Base-by-base conservation (phyloP, 2,329 filamentous ascomycete species). In the Alternaria tenuissima region DNA sequence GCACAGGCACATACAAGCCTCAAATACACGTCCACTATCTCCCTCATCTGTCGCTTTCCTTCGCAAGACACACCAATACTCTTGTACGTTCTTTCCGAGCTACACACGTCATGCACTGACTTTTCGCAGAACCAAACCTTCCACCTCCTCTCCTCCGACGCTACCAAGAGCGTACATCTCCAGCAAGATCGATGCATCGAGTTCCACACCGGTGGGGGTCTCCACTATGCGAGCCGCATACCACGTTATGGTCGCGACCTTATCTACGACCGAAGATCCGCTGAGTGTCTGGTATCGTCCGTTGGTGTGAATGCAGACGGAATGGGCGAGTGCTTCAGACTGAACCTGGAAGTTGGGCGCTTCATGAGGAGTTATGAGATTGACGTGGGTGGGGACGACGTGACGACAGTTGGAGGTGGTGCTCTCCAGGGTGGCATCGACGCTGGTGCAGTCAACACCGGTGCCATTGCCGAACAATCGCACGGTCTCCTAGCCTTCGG, bases 1-100 rank as follows among this genome's bases (percentile, higher is more conserved):
- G 67, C 32, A 72, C 69, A 5, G 68, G 68, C 63, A 71, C 68
- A 6, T 72, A 72, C 64, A 71, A 70, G 74, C 89, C 91, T 1
- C 92, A 96, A 78, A 96, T 98, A 60, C 95, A 98, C 76, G 91
- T 92, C n/a, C 96, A 99, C 80, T 93, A 96, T 76, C 87, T 98
- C 6, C 91, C 94, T 38, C 93, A 98, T 75, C 85, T 98, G 22
- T 94, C 94, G 9, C 86, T 99, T n/a, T 97, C 94, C 8, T 99
- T 91, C 79, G 88, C 93, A 34, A 89, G 95, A 56, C 95, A 99
- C 79, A 99, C 96, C 1, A 91, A 92, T 66, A 90, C 92, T 8
- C 85, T 98, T 20, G 57, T 59, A 11, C 16, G 57, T 5, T 32
- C 30, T n/a, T 41, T 9, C 8, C 16, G 4, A 12, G 14, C 5